Evolutionary conservation across 1,139 yeast species (phyloP), one percentile per base, ranked within the genome.

Genomic region (Debaryomyces udenii): DNA sequence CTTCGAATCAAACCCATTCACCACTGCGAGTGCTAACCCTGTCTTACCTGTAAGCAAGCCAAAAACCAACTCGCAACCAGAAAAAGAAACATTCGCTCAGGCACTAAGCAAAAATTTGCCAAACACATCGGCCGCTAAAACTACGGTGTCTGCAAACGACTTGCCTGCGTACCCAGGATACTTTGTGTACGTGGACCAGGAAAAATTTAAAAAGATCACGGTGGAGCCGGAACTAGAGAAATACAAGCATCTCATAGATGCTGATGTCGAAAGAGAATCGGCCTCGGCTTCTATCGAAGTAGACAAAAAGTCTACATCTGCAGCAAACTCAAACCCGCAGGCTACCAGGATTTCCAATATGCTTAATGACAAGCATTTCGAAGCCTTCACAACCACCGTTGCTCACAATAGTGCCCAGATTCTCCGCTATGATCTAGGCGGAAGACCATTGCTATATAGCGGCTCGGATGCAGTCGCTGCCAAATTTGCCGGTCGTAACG

Each of bases 381-480:
- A 86, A 56, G 78, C 81, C 42, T 93, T 93, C 59, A 78, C 88
- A 24, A 82, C 79, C 39, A 70, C 81, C 3, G 85, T 87, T 9
- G 83, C 83, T 11, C 86, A 85, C 55, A 93, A 93, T 57, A 93
- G 97, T 3, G 74, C 76, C 1, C 99, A 93, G 62, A 87, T 93
- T 2, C 71, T 93, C 34, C 76, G 99, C 43, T 91, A 91, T 61
- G 88, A 89, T 40, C 56, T 83, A 35, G 82, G 82, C 18, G 95
- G 94, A 1, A 66, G 67, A 35, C 96, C 97, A 4, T 65, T 91
- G 27, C 64, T 86, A 18, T 90, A 86, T 61, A 78, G 85, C 27
- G 80, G 86, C 1, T 75, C 74, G 40, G 90, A 83, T 46, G 72
- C 68, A 2, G 66, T 80, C 3, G 76, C 76, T 28, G 70, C 72